These are phyloP conservation scores for Huntiella decipiens DNA, from an alignment of 2,329 filamentous ascomycete species.

Conservation along the genomic window DNA sequence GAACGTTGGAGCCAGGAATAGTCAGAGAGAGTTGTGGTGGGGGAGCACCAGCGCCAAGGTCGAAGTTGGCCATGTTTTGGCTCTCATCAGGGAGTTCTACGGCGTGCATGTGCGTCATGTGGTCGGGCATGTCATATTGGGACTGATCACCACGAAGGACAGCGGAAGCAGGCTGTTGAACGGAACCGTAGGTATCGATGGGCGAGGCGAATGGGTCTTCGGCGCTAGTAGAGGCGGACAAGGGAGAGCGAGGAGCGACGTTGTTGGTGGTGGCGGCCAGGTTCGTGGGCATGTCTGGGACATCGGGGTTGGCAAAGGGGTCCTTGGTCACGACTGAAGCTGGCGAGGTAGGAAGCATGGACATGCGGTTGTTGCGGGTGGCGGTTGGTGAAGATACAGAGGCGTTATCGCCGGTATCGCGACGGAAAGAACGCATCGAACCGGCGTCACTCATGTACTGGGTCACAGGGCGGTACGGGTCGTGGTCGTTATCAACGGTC, in stretches of 20 bases:
- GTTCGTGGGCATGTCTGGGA: constrained; percentile 7
- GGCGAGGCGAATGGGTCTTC: constrained; percentile 11
- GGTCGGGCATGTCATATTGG: constrained; percentile 10
- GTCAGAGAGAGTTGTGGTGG: constrained; percentile 6
- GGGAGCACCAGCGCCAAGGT: not conserved
- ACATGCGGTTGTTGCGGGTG: constrained; percentile 20
- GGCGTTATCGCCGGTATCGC: constrained; percentile 20
- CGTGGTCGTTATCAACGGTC: constrained; percentile 53
- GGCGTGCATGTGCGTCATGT: constrained; percentile 1
- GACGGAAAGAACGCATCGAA: constrained; percentile 34
- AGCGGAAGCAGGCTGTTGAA: constrained; percentile 21
- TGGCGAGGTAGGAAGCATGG: constrained; percentile 27
- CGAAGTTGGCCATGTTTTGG: not conserved
- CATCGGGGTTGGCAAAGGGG: constrained; percentile 3
- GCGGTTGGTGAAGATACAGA: constrained; percentile 27
- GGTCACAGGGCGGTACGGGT: constrained; percentile 57
- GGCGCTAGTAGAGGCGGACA: not conserved
- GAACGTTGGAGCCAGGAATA: constrained; percentile 14
- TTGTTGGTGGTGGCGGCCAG: not conserved
- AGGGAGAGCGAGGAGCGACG: not conserved
- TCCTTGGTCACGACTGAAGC: constrained; percentile 6
- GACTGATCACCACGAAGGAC: constrained; percentile 16
- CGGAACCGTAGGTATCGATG: constrained; percentile 6
- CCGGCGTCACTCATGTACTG: constrained; percentile 37
- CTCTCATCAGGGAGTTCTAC: constrained; percentile 5